Evolutionary conservation across 768 basidiomycete genomes (phyloP), one percentile per base, ranked within the genome.

Genomic region (Auriculariales sp.): DNA sequence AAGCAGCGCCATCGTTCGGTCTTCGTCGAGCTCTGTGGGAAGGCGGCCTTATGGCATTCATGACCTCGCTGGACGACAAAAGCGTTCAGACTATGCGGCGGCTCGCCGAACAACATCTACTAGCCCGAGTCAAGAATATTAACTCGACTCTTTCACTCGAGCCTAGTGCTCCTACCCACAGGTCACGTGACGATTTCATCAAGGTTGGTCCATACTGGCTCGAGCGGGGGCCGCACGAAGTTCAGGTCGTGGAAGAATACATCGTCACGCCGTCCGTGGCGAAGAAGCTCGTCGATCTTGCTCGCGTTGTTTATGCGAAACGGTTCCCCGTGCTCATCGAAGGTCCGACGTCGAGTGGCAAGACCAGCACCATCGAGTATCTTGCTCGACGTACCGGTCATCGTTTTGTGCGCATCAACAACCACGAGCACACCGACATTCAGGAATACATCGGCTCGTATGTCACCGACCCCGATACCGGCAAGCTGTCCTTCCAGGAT

Each of bases 361-460:
- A 99, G 70, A 99, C 95, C 2, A 92, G 89, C 57, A 88, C 94
- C 1, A 80, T 99, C 39, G 93, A 97, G 66, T 98, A 93, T 63
- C 76, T 99, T 27, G 94, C 95, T 4, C 78, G 78, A 53, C 74
- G 85, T 49, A 95, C 92, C 0, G 94, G 95, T 0, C 95, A 99
- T 68, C 79, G 76, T 30, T 98, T 97, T 64, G 81, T 99, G 28
- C 87, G 95, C 33, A 97, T 99, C 72, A 99, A 99, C 68, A 99
- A 99, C 59, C 95, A 99, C 66, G 95, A 99, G 55, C 95, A 98
- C 60, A 99, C 95, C 4, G 95, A 99, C 60, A 95, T 99, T 46
- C 95, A 99, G 60, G 95, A 99, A 61, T 99, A 99, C 60, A 73
- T 98, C 42, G 95, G 95, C 2, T 91, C 91, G 0, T 99, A 99